Evolutionary conservation across 768 basidiomycete genomes (phyloP).

Genomic region (Rhodocollybia butyracea): DNA sequence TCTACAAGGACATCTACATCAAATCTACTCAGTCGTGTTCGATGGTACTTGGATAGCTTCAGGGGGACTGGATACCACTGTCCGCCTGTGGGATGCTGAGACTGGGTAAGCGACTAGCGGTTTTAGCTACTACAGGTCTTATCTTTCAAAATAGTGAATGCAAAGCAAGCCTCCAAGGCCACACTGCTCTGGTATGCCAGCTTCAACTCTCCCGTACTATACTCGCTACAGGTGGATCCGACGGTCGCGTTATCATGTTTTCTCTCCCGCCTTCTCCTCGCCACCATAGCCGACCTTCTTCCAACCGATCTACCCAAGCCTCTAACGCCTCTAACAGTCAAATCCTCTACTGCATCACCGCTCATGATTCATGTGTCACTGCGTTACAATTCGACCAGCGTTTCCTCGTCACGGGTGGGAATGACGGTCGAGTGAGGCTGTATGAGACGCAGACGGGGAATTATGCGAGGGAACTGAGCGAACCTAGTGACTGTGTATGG

Average conservation of each 20-base stretch:
- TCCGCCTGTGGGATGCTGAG: slow-evolving; percentile 84
- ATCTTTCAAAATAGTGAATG: slow-evolving; percentile 62
- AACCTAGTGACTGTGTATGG: slow-evolving; percentile 83
- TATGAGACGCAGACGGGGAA: slow-evolving; percentile 65
- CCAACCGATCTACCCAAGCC: slow-evolving; percentile 22
- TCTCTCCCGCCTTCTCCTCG: slow-evolving; percentile 31
- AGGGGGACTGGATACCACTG: slow-evolving; percentile 91
- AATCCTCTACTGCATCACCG: slow-evolving; percentile 68
- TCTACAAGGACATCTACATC: slow-evolving; percentile 78
- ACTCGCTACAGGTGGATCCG: slow-evolving; percentile 83
- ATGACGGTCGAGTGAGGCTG: slow-evolving; percentile 78
- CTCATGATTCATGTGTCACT: slow-evolving; percentile 87
- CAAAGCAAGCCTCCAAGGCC: slow-evolving; percentile 82
- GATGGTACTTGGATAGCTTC: slow-evolving; percentile 81
- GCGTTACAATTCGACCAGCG: slow-evolving; percentile 82
- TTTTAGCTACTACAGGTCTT: neutral
- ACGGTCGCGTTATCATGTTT: slow-evolving; percentile 81
- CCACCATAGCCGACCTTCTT: neutral
- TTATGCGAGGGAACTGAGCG: slow-evolving; percentile 73
- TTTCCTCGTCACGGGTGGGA: slow-evolving; percentile 82
- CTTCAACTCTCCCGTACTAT: slow-evolving; percentile 70
- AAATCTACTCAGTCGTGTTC: slow-evolving; percentile 90
- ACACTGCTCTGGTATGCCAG: slow-evolving; percentile 90
- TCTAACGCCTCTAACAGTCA: no score
- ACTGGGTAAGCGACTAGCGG: slow-evolving; percentile 67